Base-by-base conservation (phyloP, 1,284 basidiomycete genomes). In the Ustilago hordei region DNA sequence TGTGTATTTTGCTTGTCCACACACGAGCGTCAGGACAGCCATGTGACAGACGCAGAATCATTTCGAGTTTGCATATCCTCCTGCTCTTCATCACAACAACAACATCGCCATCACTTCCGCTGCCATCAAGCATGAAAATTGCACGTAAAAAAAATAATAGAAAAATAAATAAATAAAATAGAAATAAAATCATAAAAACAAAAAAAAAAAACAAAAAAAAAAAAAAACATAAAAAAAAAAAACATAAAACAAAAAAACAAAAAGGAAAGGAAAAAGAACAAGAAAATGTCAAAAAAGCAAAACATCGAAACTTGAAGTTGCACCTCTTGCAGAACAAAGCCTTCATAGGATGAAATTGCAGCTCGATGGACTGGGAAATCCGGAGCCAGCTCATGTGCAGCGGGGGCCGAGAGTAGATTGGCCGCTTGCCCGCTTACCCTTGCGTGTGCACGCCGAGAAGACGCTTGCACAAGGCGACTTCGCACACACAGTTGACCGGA, bases 361-460 rank as follows among this genome's bases (percentile, higher is more conserved):
- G 50, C 63, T 50, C 57, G 57, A 41, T 36, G 32, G 47, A 54
- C 13, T 38, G 6, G 5, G n/a, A 55, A 45, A 36, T 13, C 32
- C 60, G 45, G 54, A 60, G 58, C 60, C 54, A 52, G 45, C 47
- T 38, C 36, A n/a, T 23, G n/a, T 60, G 52, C 64, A 65, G 53
- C 57, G 52, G 64, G 23, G 59, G 64, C 64, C 57, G 64, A 66
- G 64, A 55, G 55, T 64, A 47, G 64, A 66, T 32, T 36, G 47
- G 45, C 31, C 35, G 36, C 36, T 31, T 53, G 47, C 47, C 31
- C 35, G 35, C 36, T 31, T 53, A 32, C 6, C 3, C 17, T n/a
- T 52, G 38, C 43, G n/a, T 35, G 45, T 8, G n/a, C 23, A 45
- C 53, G 41, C 41, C 35, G 38, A 48, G 11, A 31, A 31, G n/a